Evolutionary conservation across 495 filamentous ascomycete genomes (phyloP), one percentile per base, ranked within the genome.

Genomic region (Sordaria brevicollis): DNA sequence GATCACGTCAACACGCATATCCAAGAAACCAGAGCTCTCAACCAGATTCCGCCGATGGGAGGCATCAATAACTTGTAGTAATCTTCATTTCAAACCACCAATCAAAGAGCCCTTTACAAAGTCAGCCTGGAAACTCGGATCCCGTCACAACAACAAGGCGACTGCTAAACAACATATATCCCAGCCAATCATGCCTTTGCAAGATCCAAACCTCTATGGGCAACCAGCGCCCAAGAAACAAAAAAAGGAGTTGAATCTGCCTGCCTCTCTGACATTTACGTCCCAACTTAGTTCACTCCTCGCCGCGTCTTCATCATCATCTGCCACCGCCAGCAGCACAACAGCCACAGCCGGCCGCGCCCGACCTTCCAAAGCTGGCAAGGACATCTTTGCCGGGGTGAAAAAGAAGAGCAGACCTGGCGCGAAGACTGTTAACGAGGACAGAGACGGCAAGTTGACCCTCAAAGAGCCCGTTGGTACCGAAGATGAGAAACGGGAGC

Each of bases 241-340:
- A 74, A 83, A 83, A 70, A 85, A 81, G 67, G 84, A 88, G 69
- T 86, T 90, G 65, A 83, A 89, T 35, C 87, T 91, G 62, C 88
- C 92, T 29, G 90, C 90, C 68, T 91, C 88, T 72, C 88, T 96
- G 67, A 86, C 90, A 75, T 97, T 97, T 81, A 86, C 89, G 37
- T 89, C 90, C 8, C 88, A 93, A 54, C 87, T 97, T 69, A 87
- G 88, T 72, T 91, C 90, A 66, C 86, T 93, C 19, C 89, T 92
- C 72, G 81, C 90, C 54, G 79, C 83, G 38, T 79, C 87, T 69
- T 72, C 83, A 35, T 69, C 79, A 65, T 68, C 81, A 19, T 75
- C 76, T 7, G 71, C 76, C 5, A 69, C 77, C 15, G 25, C 43
- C 25, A 10, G 25, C 21, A 62, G 49, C 49, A 62, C 49, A 74